Conservation (phyloP, 179 eudicot genomes). For the Corrigiola litoralis region DNA sequence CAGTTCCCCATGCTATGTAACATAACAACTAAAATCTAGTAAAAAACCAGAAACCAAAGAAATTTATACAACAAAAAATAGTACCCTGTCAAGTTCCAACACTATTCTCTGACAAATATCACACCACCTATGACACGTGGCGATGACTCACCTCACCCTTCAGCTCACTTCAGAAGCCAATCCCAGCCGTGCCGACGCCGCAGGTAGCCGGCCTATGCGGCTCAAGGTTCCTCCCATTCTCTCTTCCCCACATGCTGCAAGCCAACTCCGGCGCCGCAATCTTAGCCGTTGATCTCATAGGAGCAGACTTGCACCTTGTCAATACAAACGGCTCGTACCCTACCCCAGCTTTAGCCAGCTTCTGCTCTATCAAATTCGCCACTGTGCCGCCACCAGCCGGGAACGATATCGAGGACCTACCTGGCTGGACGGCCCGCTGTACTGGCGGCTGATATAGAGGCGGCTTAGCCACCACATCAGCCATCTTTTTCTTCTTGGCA, state of each 20-base stretch:
- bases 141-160: background rate
- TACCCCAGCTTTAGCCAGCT: constrained; percentile 40
- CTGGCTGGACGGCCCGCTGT: constrained; percentile 33
- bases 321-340: constrained; percentile 79
- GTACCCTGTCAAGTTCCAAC: no score
- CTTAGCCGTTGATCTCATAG: constrained; percentile 75
- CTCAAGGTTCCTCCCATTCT: constrained; percentile 64
- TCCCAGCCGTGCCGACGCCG: constrained; percentile 55
- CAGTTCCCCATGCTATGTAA: background rate
- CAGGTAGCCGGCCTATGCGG: constrained; percentile 58
- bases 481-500: constrained; percentile 25
- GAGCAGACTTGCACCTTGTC: constrained; percentile 87
- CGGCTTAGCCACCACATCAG: constrained; percentile 21
- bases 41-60: background rate
- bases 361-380: constrained; percentile 66
- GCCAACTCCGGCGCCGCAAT: constrained; percentile 39
- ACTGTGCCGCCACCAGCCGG: constrained; percentile 50
- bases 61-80: no score
- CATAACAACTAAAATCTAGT: constrained; percentile 3
- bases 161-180: constrained; percentile 63
- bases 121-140: no score
- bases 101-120: no score
- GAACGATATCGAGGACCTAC: constrained; percentile 64
- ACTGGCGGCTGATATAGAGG: background rate
- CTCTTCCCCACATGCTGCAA: constrained; percentile 38